Base-by-base conservation (phyloP, 805 yeast genomes). In the Barnettozyma wickerhamii region DNA sequence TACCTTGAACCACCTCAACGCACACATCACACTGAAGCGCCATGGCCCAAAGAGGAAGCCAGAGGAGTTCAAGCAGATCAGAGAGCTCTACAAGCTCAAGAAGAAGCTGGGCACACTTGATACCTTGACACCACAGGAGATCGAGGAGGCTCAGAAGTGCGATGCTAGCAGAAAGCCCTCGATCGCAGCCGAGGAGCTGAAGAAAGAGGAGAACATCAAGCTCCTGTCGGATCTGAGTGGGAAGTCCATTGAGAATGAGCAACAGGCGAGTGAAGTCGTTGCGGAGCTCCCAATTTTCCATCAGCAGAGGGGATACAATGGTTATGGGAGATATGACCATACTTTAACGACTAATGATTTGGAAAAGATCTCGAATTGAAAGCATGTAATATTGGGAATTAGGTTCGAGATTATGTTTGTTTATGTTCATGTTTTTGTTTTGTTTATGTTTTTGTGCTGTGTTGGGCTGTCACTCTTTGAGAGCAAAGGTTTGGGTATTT, bases 1-100 rank as follows among this genome's bases (percentile, higher is more conserved):
- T 12, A 77, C 83, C 5, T 63, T 77, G 30, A 77, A 77, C 52
- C 83, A 77, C 53, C 58, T 77, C 27, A 77, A 77, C 49, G 76
- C 80, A 12, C 83, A 77, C 51, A 72, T 77, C 28, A 51, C 65
- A 2, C 63, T 72, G 47, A 80, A 77, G 43, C 64, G 63, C 13
- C 83, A 77, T 53, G 83, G 83, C 9, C 58, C 63, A 15, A 76
- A 74, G 53, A 63, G 82, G 27, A 59, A 62, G 28, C 80, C 82
- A 1, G 71, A 71, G 30, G 82, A 77, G 53, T 77, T 77, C 53
- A 66, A 67, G 49, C 72, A 70, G 43, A 62, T 75, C 26, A 63
- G 81, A 37, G 71, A 63, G 40, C 57, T 72, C 50, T 68, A 68
- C 48, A 65, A 63, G 41, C 49, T 65, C 15, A 69, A 65, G 50